Evolutionary conservation across 1,284 basidiomycete genomes (phyloP), one percentile per base, ranked within the genome.

Genomic region (Abortiporus biennis): DNA sequence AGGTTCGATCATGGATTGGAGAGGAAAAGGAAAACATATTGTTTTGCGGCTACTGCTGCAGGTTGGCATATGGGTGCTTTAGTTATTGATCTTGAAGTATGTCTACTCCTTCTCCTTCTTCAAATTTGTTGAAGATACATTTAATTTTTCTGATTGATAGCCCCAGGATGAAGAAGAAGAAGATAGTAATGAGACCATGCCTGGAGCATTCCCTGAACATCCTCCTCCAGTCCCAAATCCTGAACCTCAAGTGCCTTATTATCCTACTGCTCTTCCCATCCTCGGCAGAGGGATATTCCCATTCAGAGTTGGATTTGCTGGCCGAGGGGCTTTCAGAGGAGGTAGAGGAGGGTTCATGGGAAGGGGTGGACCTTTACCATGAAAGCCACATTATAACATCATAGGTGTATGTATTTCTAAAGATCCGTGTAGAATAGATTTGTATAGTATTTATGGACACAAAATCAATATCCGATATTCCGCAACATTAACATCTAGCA

Each of bases 21-120:
- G 50, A 66, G 65, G 44, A 56, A 50, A 25, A 74, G 68, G 48
- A 69, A 82, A 38, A 68, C 70, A 48, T 93, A 87, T 53, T 90
- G 85, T 50, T 87, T 92, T 52, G 74, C 74, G 3, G 80, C 82
- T 6, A 74, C 87, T 3, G 87, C 89, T 3, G 76, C 80, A 0
- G 92, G 91, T 11, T 92, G 90, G 90, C 92, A 94, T 55, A 86
- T 78, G 44, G 92, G 90, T 8, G 89, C 89, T 1, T 66, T 94
- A 38, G 86, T 89, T 1, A 83, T 93, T 22, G 86, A 91, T 56
- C 63, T 89, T 16, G 76, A 84, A 65, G 80, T 81, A 43, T 20
- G 53, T 52, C 11, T 34, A 17, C 20, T 2, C 36, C n/a, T 16
- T 22, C 17, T 19, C 22, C 16, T 16, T 11, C 12, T 29, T 6